A percentile compares a stretch with the other conserved stretches of the same genome.
Evolutionary conservation across 768 basidiomycete species (phyloP).

Genomic region (Tylopilus sp.): DNA sequence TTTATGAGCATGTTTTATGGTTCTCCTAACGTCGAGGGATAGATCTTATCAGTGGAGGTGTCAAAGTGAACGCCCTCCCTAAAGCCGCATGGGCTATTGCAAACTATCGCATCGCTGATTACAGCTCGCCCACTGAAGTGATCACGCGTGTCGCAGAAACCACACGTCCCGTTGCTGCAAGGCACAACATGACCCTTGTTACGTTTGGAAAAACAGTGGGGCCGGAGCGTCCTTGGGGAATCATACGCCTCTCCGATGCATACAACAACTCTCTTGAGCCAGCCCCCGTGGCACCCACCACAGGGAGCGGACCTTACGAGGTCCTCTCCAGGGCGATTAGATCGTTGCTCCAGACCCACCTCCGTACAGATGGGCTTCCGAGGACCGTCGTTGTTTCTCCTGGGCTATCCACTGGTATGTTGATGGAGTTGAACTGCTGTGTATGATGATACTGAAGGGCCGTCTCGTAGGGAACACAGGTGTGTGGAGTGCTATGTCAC

Average conservation of each 20-base stretch:
- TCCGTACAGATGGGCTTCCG: conserved; percentile 22
- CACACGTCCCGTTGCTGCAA: conserved; percentile 17
- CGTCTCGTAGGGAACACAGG: conserved; percentile 21
- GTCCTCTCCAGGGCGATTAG: conserved; percentile 45
- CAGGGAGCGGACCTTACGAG: conserved; percentile 34
- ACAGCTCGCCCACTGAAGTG: conserved; percentile 23
- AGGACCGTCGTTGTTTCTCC: conserved; percentile 35
- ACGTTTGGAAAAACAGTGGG: conserved; percentile 38
- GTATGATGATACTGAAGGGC: conserved; percentile 1
- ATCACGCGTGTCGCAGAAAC: conserved; percentile 9
- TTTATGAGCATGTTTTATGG: neutral
- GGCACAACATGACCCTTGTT: conserved; percentile 39
- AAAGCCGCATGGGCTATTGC: conserved; percentile 37
- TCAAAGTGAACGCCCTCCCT: conserved; percentile 46
- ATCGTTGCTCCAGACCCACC: conserved; percentile 34
- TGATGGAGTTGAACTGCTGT: neutral
- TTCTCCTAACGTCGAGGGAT: conserved; percentile 27
- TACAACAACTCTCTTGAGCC: conserved; percentile 35
- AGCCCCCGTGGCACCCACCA: conserved; percentile 41
- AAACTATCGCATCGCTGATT: conserved; percentile 34
- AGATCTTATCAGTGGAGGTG: conserved; percentile 41
- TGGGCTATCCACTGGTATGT: conserved; percentile 23
- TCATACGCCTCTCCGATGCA: conserved; percentile 36
- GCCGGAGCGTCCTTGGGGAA: conserved; percentile 22
- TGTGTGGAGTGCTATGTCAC: conserved; percentile 12